phyloP scores from a whole-genome alignment of 495 filamentous ascomycete species.

The Neurospora tetrasperma region DNA sequence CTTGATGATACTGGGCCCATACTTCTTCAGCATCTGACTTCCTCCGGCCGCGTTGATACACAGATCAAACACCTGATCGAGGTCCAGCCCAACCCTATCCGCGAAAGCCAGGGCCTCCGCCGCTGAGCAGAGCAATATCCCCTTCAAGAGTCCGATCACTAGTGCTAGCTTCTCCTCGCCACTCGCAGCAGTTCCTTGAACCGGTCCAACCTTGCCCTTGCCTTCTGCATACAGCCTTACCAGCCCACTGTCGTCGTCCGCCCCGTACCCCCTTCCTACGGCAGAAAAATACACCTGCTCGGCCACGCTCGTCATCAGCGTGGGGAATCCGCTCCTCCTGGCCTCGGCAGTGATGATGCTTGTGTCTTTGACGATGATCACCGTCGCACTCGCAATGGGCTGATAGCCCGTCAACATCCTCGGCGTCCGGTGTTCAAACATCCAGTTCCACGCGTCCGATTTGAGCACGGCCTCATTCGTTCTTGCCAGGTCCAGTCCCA shows the following conservation, averaged over 20 bases:
- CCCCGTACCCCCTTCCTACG: slow-evolving; percentile 49
- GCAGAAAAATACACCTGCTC: slow-evolving; percentile 60
- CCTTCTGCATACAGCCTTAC: slow-evolving; percentile 49
- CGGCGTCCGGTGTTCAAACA: slow-evolving; percentile 67
- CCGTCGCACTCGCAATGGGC: slow-evolving; percentile 57
- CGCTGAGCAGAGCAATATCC: slow-evolving; percentile 54
- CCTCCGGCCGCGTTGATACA: slow-evolving; percentile 62
- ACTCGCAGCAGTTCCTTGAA: slow-evolving; percentile 29
- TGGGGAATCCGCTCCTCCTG: slow-evolving; percentile 47
- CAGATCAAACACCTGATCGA: slow-evolving; percentile 54
- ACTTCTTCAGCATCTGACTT: slow-evolving; percentile 49
- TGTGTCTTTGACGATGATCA: slow-evolving; percentile 74
- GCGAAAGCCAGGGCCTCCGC: slow-evolving; percentile 61
- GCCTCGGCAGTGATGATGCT: slow-evolving; percentile 67
- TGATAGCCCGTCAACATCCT: slow-evolving; percentile 60
- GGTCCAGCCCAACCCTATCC: slow-evolving; percentile 48
- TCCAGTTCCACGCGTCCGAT: slow-evolving; percentile 62
- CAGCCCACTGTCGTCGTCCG: slow-evolving; percentile 62
- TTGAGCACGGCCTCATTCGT: slow-evolving; percentile 47
- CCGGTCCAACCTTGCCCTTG: slow-evolving; percentile 23
- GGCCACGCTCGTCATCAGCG: slow-evolving; percentile 59
- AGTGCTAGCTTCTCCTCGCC: slow-evolving; percentile 38
- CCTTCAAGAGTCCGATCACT: slow-evolving; percentile 49
- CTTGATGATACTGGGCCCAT: slow-evolving; percentile 45
- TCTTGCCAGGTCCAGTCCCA: slow-evolving; percentile 52